Conservation (phyloP, 2,329 filamentous ascomycete species). For the Trichoderma pleuroti region DNA sequence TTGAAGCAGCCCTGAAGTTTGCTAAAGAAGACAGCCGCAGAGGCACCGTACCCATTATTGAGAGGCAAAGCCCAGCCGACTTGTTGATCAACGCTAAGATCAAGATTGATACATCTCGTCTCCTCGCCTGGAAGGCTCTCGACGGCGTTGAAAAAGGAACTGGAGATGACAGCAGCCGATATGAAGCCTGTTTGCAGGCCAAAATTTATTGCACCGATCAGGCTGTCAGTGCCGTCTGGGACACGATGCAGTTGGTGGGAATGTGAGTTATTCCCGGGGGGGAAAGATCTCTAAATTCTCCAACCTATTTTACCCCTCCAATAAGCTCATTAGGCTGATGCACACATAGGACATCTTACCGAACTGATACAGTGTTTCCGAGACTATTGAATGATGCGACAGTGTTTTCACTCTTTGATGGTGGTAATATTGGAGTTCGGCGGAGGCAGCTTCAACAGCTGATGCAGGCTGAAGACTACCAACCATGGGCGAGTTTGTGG, state of each 20-base stretch:
- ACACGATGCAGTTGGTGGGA: conserved; percentile 5
- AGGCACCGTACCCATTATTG: background rate
- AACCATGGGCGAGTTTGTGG: background rate
- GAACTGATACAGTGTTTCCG: background rate
- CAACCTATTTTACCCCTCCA: background rate
- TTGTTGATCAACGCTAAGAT: background rate
- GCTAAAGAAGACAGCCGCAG: background rate
- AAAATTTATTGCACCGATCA: background rate
- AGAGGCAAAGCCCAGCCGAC: conserved; percentile 4
- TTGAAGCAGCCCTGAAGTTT: conserved; percentile 4
- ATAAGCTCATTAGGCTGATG: background rate
- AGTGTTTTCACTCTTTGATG: background rate
- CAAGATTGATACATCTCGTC: background rate
- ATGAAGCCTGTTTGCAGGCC: conserved; percentile 3
- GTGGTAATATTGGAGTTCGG: conserved; percentile 1
- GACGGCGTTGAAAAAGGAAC: background rate
- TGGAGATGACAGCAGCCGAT: background rate
- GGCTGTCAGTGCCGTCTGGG: background rate
- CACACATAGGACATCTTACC: conserved; percentile 1
- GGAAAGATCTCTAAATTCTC: background rate
- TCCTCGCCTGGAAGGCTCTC: background rate
- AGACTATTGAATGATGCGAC: background rate
- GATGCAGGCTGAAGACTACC: background rate
- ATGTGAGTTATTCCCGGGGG: background rate
- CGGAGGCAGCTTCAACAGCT: conserved; percentile 1